Evolutionary conservation across 176 grass and related monocot genomes (phyloP).

Genomic region (Themeda triandra): DNA sequence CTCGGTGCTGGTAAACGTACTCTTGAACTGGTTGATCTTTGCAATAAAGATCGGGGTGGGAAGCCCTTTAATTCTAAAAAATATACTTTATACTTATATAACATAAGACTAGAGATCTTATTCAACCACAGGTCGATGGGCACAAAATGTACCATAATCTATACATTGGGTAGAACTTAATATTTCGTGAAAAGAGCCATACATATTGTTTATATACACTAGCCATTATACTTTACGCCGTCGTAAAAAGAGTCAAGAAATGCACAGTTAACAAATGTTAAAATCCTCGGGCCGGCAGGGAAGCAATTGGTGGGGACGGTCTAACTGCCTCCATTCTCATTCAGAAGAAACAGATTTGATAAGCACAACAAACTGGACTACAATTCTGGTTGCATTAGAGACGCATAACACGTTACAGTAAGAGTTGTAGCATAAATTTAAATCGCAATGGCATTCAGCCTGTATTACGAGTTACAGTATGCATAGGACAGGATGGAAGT

Average conservation of each 20-base stretch:
- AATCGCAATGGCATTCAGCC: background rate
- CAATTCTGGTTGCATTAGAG: background rate
- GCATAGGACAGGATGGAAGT: background rate
- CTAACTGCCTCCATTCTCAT: background rate
- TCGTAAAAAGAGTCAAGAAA: background rate
- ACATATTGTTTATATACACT: too few species aligned
- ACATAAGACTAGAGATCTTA: too few species aligned
- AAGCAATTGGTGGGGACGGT: background rate
- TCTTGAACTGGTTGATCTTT: too few species aligned
- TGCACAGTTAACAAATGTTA: background rate
- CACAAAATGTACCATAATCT: too few species aligned
- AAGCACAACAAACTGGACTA: background rate
- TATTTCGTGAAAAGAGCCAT: too few species aligned
- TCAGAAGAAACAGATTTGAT: background rate
- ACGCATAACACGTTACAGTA: too few species aligned
- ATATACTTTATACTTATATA: too few species aligned
- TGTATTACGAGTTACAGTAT: background rate
- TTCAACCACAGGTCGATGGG: too few species aligned
- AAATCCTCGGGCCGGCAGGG: background rate
- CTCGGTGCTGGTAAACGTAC: too few species aligned
- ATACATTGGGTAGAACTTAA: too few species aligned
- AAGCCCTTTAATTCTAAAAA: too few species aligned
- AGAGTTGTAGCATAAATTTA: background rate
- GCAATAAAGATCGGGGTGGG: too few species aligned
- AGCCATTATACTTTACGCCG: background rate